Evolutionary conservation across 305 asterid genomes (phyloP), one percentile per base, ranked within the genome.

Genomic region (Fraxinus dipetala): DNA sequence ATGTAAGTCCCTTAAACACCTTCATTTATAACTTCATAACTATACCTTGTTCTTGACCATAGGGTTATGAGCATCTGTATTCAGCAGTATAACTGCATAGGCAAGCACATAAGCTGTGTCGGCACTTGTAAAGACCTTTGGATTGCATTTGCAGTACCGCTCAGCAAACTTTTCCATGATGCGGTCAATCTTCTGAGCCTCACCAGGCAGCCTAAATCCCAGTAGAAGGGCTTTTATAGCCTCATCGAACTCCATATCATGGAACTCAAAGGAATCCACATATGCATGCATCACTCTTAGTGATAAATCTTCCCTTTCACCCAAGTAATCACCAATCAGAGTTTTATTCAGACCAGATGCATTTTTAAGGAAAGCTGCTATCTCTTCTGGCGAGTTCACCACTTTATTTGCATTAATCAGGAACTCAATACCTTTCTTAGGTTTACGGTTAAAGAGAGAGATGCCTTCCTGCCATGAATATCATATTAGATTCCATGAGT

Each of bases 31-130:
- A 82, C 35, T 35, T 67, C 76, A 81, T 56, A 84, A 81, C 30
- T 38, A 80, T 90, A 96, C 99, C 99, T 96, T 96, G 91, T 89
- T 95, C 90, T 93, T 96, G 80, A 96, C 97, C 97, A 91, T 96
- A 78, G 99, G 97, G 83, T 96, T 96, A 81, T 96, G 99, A 75
- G 99, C 93, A 92, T 96, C 99, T 6, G 99, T 96, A 80, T 96
- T 96, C 84, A 96, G 97, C 94, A 96, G 0, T 85, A 96, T 96
- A 85, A 96, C 99, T n/a, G 99, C 93, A 89, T 91, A 96, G 59
- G 99, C 99, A 79, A 96, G 98, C 84, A 95, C 97, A 87, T 96
- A 96, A 85, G 98, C 98, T 34, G 99, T 96, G 82, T 96, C 98
- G n/a, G 98, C 99, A 88, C 98, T 96, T 79, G 92, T 92, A 89